phyloP scores from a whole-genome alignment of 768 basidiomycete species.

The Auricularia heimuer region DNA sequence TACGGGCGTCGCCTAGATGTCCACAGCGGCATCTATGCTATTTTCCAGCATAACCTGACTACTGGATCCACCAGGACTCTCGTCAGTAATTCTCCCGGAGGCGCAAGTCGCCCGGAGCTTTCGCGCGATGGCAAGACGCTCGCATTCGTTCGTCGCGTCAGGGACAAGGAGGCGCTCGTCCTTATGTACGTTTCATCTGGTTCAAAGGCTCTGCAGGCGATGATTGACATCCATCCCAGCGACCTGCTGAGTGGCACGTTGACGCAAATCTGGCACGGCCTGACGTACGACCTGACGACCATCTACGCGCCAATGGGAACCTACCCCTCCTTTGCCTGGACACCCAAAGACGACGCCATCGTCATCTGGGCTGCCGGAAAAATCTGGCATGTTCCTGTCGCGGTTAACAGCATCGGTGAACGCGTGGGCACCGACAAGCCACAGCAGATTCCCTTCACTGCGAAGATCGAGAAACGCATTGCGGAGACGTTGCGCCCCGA shows the following conservation, averaged over 20 bases:
- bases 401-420: constrained; percentile 42
- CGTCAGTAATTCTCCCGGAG: constrained; percentile 51
- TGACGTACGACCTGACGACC: constrained; percentile 52
- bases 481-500: constrained; percentile 41
- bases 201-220: not conserved
- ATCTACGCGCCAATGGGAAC: constrained; percentile 73
- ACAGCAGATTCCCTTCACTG: constrained; percentile 44
- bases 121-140: constrained; percentile 60
- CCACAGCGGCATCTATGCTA: constrained; percentile 61
- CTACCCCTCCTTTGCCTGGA: constrained; percentile 67
- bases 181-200: constrained; percentile 40
- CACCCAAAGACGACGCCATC: constrained; percentile 46
- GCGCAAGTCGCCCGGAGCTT: constrained; percentile 60
- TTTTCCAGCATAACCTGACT: constrained; percentile 58
- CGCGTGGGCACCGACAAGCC: constrained; percentile 35
- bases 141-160: constrained; percentile 63
- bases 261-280: constrained; percentile 57
- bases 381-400: constrained; percentile 52
- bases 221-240: constrained; percentile 24
- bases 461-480: constrained; percentile 52
- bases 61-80: constrained; percentile 40
- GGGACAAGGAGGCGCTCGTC: constrained; percentile 64
- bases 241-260: constrained; percentile 58
- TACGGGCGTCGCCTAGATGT: constrained; percentile 36
- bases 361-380: constrained; percentile 70